Evolutionary conservation across 768 basidiomycete genomes (phyloP).

Genomic region (Coprinopsis sp.): DNA sequence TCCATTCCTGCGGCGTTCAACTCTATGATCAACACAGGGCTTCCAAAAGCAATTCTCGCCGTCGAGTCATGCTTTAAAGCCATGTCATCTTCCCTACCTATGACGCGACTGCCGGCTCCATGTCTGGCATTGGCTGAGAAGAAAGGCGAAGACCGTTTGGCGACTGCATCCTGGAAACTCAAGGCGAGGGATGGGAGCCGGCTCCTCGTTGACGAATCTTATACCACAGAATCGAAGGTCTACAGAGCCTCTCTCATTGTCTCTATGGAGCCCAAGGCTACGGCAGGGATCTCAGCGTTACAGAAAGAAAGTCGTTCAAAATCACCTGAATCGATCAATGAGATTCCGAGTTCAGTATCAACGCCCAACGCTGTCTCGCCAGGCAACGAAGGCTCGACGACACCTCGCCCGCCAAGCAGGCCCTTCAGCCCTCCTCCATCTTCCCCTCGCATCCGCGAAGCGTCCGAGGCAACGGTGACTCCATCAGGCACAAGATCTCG

Average conservation of each 20-base stretch:
- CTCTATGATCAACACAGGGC: conserved; percentile 73
- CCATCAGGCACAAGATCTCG: not conserved
- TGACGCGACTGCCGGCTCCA: conserved; percentile 63
- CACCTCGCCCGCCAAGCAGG: too few species aligned
- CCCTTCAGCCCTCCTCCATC: not conserved
- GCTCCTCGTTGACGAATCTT: conserved; percentile 51
- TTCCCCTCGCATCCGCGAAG: not conserved
- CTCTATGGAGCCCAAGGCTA: conserved; percentile 16
- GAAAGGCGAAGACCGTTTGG: conserved; percentile 39
- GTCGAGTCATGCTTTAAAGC: conserved; percentile 73
- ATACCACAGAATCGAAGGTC: conserved; percentile 42
- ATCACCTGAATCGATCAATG: too few species aligned
- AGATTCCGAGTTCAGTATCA: too few species aligned
- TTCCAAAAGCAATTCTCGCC: conserved; percentile 67
- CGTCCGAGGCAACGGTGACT: not conserved
- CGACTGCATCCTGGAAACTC: conserved; percentile 53
- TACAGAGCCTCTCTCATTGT: conserved; percentile 53
- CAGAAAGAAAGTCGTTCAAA: conserved; percentile 12
- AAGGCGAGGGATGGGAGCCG: conserved; percentile 55
- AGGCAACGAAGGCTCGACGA: too few species aligned
- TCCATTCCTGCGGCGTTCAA: conserved; percentile 82
- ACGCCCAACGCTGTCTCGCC: too few species aligned
- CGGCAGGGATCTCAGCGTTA: conserved; percentile 5
- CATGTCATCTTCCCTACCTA: conserved; percentile 53
- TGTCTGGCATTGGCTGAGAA: conserved; percentile 56